These are phyloP conservation scores for Boletus patriciae DNA, from an alignment of 768 basidiomycete genomes.

Conservation along the genomic window DNA sequence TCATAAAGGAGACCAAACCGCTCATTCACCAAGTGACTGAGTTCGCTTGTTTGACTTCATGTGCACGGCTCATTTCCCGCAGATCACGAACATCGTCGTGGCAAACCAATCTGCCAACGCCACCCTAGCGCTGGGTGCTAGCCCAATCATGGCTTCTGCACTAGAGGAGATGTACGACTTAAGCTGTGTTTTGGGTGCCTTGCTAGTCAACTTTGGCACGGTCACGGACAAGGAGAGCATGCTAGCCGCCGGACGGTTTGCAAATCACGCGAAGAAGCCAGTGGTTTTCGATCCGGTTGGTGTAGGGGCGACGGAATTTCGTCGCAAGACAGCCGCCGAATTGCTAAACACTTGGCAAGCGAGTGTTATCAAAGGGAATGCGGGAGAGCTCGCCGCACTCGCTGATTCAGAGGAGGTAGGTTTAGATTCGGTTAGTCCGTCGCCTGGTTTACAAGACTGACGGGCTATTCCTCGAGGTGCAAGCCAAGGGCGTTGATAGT, in stretches of 20 bases:
- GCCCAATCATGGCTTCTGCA: slow-evolving; percentile 92
- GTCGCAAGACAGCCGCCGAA: slow-evolving; percentile 57
- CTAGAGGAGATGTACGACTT: slow-evolving; percentile 82
- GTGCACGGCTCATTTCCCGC: not conserved
- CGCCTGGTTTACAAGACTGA: not conserved
- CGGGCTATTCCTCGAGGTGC: slow-evolving; percentile 44
- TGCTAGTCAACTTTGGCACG: slow-evolving; percentile 89
- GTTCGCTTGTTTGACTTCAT: not conserved
- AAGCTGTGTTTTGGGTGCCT: slow-evolving; percentile 57
- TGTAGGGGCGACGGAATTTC: slow-evolving; percentile 75
- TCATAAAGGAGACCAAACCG: slow-evolving; percentile 56
- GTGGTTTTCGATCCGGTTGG: slow-evolving; percentile 93
- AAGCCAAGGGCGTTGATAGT: slow-evolving; percentile 84
- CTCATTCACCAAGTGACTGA: slow-evolving; percentile 75
- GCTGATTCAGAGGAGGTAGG: slow-evolving; percentile 73
- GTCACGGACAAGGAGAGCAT: slow-evolving; percentile 70
- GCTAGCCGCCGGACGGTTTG: slow-evolving; percentile 67
- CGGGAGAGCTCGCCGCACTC: slow-evolving; percentile 81
- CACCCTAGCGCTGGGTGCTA: slow-evolving; percentile 83
- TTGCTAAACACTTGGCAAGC: slow-evolving; percentile 79
- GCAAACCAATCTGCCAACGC: slow-evolving; percentile 88
- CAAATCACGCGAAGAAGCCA: slow-evolving; percentile 70
- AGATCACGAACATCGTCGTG: slow-evolving; percentile 92
- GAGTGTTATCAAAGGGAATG: slow-evolving; percentile 93
- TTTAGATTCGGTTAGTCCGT: not conserved